Conservation (phyloP, 2,329 filamentous ascomycete species). For the Stachybotrys chartarum region DNA sequence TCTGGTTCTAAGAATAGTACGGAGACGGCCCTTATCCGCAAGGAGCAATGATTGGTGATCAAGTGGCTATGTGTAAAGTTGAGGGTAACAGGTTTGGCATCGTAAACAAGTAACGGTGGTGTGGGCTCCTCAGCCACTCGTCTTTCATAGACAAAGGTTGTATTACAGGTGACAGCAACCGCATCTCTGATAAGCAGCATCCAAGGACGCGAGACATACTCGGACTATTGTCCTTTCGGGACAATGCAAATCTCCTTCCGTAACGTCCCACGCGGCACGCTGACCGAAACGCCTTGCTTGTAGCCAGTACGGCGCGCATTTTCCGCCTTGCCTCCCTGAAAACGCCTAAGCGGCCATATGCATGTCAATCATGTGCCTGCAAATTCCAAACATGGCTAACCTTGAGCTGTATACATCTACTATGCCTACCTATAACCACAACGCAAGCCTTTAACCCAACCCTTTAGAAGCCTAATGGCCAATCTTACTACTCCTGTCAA, state of each 20-base stretch:
- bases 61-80: background rate
- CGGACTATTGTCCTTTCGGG: background rate
- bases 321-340: background rate
- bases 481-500: background rate
- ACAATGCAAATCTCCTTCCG: background rate
- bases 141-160: background rate
- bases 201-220: background rate
- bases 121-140: background rate
- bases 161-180: background rate
- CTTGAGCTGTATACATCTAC: background rate
- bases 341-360: background rate
- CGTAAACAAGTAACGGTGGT: background rate
- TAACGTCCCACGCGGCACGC: background rate
- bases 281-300: background rate
- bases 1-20: background rate
- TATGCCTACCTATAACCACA: background rate
- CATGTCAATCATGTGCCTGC: background rate
- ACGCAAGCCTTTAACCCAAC: background rate
- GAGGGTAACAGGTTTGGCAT: background rate
- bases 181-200: background rate
- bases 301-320: background rate
- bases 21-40: background rate
- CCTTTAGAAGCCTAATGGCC: background rate
- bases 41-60: background rate
- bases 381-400: background rate